Conservation (phyloP, 148 eudicot genomes). For the Linanthus parryae region DNA sequence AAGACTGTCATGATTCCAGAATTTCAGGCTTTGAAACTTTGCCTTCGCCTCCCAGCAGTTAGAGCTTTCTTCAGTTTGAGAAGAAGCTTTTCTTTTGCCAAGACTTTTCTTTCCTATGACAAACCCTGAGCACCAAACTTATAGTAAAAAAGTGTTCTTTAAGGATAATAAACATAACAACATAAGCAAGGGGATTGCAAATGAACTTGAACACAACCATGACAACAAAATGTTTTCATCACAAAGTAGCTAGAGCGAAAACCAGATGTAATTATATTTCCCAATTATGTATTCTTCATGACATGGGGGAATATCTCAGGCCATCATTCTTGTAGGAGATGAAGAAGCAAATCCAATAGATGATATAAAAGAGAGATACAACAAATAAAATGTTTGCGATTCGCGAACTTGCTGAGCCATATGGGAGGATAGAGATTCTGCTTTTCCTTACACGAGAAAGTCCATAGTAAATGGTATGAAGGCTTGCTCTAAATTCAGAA, state of each 20-base stretch:
- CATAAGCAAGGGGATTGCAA: not conserved
- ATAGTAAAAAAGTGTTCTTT: not conserved
- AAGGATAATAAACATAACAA: not conserved
- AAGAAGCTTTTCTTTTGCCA: slow-evolving; percentile 25
- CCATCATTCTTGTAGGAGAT: too few relatives aligned
- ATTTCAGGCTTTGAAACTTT: slow-evolving; percentile 47
- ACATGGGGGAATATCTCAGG: too few relatives aligned
- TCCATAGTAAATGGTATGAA: too few relatives aligned
- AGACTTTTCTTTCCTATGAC: slow-evolving; percentile 63
- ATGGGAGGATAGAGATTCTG: too few relatives aligned
- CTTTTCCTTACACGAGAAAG: too few relatives aligned
- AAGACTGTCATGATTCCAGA: slow-evolving; percentile 88
- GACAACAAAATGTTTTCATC: not conserved
- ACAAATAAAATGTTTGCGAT: too few relatives aligned
- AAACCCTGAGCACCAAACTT: slow-evolving; percentile 40
- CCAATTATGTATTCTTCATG: too few relatives aligned
- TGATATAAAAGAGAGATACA: too few relatives aligned
- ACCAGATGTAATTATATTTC: not conserved
- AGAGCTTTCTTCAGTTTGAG: slow-evolving; percentile 21
- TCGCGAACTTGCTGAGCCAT: too few relatives aligned
- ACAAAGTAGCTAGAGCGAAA: not conserved
- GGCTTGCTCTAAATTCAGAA: too few relatives aligned
- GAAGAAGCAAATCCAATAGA: too few relatives aligned
- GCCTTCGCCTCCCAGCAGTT: slow-evolving; percentile 67
- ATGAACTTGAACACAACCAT: not conserved